A percentile compares a stretch with the other conserved stretches of the same genome.
Evolutionary conservation across 2,329 filamentous ascomycete species (phyloP).

Genomic region (Colletotrichum tofieldiae): DNA sequence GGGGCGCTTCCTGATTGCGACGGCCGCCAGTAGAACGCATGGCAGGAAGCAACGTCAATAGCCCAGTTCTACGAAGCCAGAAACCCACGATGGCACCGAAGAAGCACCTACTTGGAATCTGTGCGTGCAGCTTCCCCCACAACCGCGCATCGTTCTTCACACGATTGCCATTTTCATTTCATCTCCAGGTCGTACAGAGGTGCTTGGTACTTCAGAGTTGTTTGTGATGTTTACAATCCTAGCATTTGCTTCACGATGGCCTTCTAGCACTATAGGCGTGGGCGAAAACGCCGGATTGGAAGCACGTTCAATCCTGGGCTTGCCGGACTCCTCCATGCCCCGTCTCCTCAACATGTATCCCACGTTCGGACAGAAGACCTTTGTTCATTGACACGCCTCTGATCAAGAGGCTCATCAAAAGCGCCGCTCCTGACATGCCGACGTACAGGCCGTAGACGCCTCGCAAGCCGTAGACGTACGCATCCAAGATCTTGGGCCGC

Average conservation of each 20-base stretch:
- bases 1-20: not conserved
- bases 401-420: slow-evolving; percentile 19
- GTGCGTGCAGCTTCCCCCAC: not conserved
- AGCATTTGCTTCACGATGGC: not conserved
- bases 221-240: too few relatives aligned
- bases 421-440: not conserved
- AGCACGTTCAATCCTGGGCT: not conserved
- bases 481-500: slow-evolving; percentile 5
- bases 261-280: not conserved
- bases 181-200: not conserved
- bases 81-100: not conserved
- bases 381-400: not conserved
- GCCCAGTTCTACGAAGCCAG: not conserved
- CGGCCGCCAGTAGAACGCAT: not conserved
- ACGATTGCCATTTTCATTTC: not conserved
- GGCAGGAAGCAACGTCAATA: not conserved
- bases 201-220: too few relatives aligned
- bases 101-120: not conserved
- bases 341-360: not conserved
- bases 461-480: slow-evolving; percentile 3
- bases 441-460: slow-evolving; percentile 12
- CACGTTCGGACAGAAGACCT: not conserved
- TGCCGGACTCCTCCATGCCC: not conserved
- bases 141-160: not conserved
- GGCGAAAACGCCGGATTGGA: not conserved